Evolutionary conservation across 2,329 filamentous ascomycete species (phyloP).

Genomic region (Talaromyces piceae): DNA sequence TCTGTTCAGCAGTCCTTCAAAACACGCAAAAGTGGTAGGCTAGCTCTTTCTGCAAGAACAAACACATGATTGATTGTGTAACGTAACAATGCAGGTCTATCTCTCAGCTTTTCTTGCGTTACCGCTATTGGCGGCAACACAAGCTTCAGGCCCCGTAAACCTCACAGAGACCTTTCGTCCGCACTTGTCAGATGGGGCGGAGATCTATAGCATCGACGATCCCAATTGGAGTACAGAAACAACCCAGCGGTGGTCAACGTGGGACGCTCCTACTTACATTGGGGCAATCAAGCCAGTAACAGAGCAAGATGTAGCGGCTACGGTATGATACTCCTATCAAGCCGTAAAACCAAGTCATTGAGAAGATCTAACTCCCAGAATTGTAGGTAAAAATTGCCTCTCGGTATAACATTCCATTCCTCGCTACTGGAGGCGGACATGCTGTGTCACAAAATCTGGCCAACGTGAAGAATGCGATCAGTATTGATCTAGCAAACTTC

Average conservation of each 20-base stretch:
- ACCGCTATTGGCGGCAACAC: constrained; percentile 1
- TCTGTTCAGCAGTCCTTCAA: not conserved
- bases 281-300: constrained; percentile 8
- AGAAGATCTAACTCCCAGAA: too few relatives aligned
- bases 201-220: constrained; percentile 1
- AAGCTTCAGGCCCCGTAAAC: not conserved
- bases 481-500: constrained; percentile 26
- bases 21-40: not conserved
- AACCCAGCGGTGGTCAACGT: constrained; percentile 6
- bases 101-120: not conserved
- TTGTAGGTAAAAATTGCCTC: constrained; percentile 8
- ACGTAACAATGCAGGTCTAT: not conserved
- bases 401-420: constrained; percentile 6
- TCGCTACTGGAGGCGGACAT: constrained; percentile 9
- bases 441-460: not conserved
- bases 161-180: constrained; percentile 2
- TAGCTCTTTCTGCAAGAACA: not conserved
- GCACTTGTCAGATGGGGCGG: constrained; percentile 1
- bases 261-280: constrained; percentile 6
- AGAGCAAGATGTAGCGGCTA: constrained; percentile 4
- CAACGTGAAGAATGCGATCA: constrained; percentile 19
- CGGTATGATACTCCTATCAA: not conserved
- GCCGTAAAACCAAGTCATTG: too few relatives aligned
- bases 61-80: not conserved
- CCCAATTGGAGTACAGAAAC: constrained; percentile 3